A percentile compares a stretch with the other conserved stretches of the same genome.
These are phyloP conservation scores for Leccinum obscurum DNA, from an alignment of 768 basidiomycete species.

Conservation along the genomic window DNA sequence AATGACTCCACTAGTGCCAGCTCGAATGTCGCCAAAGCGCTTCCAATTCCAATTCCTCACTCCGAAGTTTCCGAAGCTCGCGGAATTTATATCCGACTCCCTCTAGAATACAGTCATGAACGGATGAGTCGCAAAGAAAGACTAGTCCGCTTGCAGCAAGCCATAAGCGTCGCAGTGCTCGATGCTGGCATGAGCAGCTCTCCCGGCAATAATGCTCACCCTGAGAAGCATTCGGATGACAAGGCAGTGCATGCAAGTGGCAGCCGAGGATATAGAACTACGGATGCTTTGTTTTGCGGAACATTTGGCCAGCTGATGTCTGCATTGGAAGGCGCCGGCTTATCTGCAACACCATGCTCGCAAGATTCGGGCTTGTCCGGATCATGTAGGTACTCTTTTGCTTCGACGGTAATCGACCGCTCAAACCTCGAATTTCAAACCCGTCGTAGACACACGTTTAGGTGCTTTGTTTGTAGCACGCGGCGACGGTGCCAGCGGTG, in stretches of 20 bases:
- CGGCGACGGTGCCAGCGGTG: constrained; percentile 25
- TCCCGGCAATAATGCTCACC: constrained; percentile 13
- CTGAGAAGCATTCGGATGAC: constrained; percentile 1
- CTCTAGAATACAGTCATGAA: constrained; percentile 4
- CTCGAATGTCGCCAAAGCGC: constrained; percentile 17
- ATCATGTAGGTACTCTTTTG: constrained; percentile 25
- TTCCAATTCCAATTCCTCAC: constrained; percentile 18
- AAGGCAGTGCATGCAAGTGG: not conserved
- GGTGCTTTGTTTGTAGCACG: constrained; percentile 43
- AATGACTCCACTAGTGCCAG: not conserved
- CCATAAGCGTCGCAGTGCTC: constrained; percentile 39
- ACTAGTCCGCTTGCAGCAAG: constrained; percentile 33
- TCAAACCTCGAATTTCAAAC: not conserved
- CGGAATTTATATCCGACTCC: constrained; percentile 30
- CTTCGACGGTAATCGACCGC: not conserved
- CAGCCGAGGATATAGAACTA: constrained; percentile 15
- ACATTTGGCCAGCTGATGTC: constrained; percentile 44
- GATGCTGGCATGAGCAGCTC: constrained; percentile 43
- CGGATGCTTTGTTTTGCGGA: constrained; percentile 40
- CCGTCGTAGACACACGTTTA: constrained; percentile 37
- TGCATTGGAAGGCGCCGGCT: constrained; percentile 39
- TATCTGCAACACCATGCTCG: constrained; percentile 34
- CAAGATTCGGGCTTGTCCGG: constrained; percentile 29
- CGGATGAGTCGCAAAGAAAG: constrained; percentile 23
- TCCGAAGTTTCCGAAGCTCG: constrained; percentile 7